These are phyloP conservation scores for Thermochaetoides thermophila DNA, from an alignment of 495 filamentous ascomycete species.

Conservation along the genomic window DNA sequence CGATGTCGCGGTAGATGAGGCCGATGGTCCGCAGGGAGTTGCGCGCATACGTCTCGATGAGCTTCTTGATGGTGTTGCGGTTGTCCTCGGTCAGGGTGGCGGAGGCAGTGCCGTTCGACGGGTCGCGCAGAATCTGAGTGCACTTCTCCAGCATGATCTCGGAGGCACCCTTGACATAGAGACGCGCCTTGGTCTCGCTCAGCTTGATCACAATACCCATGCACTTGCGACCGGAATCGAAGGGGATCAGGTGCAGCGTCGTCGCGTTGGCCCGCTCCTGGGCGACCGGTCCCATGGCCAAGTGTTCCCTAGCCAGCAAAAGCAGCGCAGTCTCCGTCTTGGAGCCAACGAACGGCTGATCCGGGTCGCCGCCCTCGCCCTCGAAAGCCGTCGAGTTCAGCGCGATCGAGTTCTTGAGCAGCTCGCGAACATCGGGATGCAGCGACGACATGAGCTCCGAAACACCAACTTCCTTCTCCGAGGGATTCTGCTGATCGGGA, in stretches of 20 bases:
- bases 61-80: slow-evolving; percentile 40
- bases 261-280: slow-evolving; percentile 57
- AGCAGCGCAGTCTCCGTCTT: slow-evolving; percentile 84
- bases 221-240: slow-evolving; percentile 77
- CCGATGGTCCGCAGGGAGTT: slow-evolving; percentile 80
- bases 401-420: slow-evolving; percentile 60
- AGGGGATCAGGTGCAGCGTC: slow-evolving; percentile 62
- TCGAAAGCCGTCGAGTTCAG: slow-evolving; percentile 86
- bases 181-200: slow-evolving; percentile 46
- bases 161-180: slow-evolving; percentile 80
- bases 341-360: slow-evolving; percentile 62
- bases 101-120: slow-evolving; percentile 43
- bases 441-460: slow-evolving; percentile 34
- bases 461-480: slow-evolving; percentile 10
- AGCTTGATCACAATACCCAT: slow-evolving; percentile 70
- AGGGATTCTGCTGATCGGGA: slow-evolving; percentile 3
- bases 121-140: slow-evolving; percentile 54
- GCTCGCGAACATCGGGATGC: slow-evolving; percentile 39
- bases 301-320: slow-evolving; percentile 54
- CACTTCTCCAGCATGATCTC: slow-evolving; percentile 69
- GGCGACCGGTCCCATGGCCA: slow-evolving; percentile 58
- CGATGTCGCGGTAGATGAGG: slow-evolving; percentile 75
- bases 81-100: slow-evolving; percentile 42
- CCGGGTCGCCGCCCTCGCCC: slow-evolving; percentile 59
- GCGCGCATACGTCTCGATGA: slow-evolving; percentile 65